Percentiles rank a stretch among this genome's conserved stretches.
Evolutionary conservation across 306 rosid genomes (phyloP).

Genomic region (Trifolium subterraneum): DNA sequence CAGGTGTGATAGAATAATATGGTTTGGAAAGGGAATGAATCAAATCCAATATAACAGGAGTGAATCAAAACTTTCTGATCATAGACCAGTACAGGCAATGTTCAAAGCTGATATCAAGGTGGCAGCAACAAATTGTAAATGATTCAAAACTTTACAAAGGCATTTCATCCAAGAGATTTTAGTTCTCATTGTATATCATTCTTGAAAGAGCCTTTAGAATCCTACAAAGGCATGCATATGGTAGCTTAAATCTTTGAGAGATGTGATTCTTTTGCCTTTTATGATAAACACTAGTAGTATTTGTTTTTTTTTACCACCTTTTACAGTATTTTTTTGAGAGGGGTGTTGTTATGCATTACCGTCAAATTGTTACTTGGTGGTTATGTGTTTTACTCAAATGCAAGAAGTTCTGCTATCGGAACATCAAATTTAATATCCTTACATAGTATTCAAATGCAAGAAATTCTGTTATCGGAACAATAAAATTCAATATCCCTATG

Average conservation of each 20-base stretch:
- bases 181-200: constrained; percentile 1
- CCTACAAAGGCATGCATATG: constrained; percentile 31
- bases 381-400: background rate
- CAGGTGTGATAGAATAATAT: constrained; percentile 65
- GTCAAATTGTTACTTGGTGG: constrained; percentile 9
- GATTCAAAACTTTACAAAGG: constrained; percentile 19
- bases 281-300: too few relatives aligned
- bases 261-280: constrained; percentile 34
- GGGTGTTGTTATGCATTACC: background rate
- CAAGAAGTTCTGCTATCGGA: background rate
- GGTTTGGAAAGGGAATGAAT: constrained; percentile 62
- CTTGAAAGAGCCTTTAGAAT: constrained; percentile 10
- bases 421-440: constrained; percentile 13
- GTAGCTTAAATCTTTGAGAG: constrained; percentile 43
- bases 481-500: constrained; percentile 20
- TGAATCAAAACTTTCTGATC: constrained; percentile 58
- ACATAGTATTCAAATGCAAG: background rate
- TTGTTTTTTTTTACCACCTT: too few relatives aligned
- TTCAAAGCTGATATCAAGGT: constrained; percentile 50
- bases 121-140: constrained; percentile 18
- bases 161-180: constrained; percentile 48
- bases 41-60: constrained; percentile 53
- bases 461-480: background rate
- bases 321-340: background rate
- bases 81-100: constrained; percentile 56